Evolutionary conservation across 75 land plant genomes (phyloP).

Genomic region (Selaginella moellendorffii): DNA sequence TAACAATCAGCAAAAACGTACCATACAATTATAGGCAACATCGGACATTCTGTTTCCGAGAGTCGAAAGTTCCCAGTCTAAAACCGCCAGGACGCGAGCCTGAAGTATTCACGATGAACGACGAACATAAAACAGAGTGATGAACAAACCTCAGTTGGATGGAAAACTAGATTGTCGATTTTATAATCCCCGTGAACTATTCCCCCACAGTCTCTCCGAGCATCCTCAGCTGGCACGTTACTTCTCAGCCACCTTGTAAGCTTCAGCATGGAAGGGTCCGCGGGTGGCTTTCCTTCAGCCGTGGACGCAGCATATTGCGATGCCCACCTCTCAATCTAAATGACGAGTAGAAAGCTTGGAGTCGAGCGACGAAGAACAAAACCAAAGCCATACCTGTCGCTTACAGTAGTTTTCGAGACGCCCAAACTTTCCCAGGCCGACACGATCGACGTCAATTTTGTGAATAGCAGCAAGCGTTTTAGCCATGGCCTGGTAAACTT

Average conservation of each 20-base stretch:
- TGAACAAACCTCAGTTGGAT: conserved; percentile 58
- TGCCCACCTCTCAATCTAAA: conserved; percentile 83
- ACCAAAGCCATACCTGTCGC: conserved; percentile 86
- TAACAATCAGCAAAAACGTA: conserved; percentile 13
- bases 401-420: conserved; percentile 68
- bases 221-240: conserved; percentile 67
- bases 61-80: conserved; percentile 97
- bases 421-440: conserved; percentile 69
- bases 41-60: conserved; percentile 95
- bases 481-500: conserved; percentile 60
- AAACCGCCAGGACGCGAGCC: conserved; percentile 83
- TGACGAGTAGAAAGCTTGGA: neutral
- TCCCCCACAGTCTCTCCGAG: conserved; percentile 37
- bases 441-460: conserved; percentile 51
- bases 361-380: neutral
- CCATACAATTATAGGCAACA: conserved; percentile 85
- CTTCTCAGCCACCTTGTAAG: conserved; percentile 57
- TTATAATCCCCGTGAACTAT: conserved; percentile 96
- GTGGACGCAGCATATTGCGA: conserved; percentile 80
- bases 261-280: conserved; percentile 65
- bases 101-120: conserved; percentile 15
- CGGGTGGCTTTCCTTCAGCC: conserved; percentile 59
- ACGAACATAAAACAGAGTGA: neutral
- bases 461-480: conserved; percentile 68
- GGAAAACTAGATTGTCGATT: conserved; percentile 88